Evolutionary conservation across 345 rosid species (phyloP), one percentile per base, ranked within the genome.

Genomic region (Eutrema heterophyllum): DNA sequence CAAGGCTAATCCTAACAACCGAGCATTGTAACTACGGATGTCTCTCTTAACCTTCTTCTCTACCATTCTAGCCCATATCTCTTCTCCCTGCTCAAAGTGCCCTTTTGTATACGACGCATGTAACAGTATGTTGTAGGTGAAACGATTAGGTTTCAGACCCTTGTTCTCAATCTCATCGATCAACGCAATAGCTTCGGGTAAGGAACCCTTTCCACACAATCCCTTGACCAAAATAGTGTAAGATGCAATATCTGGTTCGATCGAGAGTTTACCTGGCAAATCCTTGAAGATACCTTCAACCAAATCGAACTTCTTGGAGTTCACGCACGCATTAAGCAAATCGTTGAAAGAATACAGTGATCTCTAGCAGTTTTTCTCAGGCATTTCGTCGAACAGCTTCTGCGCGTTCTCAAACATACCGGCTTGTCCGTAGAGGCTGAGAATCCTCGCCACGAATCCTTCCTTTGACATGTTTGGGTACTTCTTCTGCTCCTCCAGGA

Each of bases 341-440:
- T 88, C 83, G 51, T 89, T 92, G 76, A 85, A 84, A 10, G 97
- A 87, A 74, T 81, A 63, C 6, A 84, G 83, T 3, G 89, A 81
- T 45, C 84, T 86, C 9, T 74, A 68, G 61, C 91, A 84, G 39
- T 82, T 84, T 7, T 82, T 21, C 1, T 74, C 77, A 1, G 85
- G 82, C 93, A 89, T 88, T 88, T 88, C 90, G 64, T 88, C 93
- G 85, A 91, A 88, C 93, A 89, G 60, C 67, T 84, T 85, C 75
- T 76, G 82, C 4, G 93, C 96, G 38, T 86, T 62, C 44, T 89
- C 88, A 45, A 72, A 78, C 96, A 92, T 86, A 35, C 87, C 89
- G 0, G 82, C 82, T 13, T 49, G 68, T 0, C 94, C 94, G 10
- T 85, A 88, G 1, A 88, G 66, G 3, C 14, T 12, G 8, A 92